A percentile compares a stretch with the other conserved stretches of the same genome.
Evolutionary conservation across 305 asterid genomes (phyloP).

Genomic region (Rubia balearica): DNA sequence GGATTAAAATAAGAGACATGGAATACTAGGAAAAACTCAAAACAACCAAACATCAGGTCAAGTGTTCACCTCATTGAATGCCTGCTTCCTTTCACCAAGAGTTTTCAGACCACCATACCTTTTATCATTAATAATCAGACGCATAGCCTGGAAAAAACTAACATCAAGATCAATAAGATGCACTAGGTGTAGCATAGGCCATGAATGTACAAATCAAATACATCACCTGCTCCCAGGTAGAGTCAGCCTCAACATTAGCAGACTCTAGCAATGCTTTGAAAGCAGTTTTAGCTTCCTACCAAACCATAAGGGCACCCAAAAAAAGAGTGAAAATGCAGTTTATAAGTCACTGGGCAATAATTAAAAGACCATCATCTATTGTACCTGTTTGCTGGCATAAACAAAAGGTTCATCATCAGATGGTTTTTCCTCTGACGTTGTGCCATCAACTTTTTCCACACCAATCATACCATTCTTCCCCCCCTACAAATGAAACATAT

Average conservation of each 20-base stretch:
- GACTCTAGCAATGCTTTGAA: slow-evolving; percentile 82
- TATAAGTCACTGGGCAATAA: neutral
- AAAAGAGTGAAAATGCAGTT: neutral
- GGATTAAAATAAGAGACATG: slow-evolving; percentile 1
- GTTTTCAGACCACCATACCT: slow-evolving; percentile 90
- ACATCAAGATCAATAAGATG: slow-evolving; percentile 18
- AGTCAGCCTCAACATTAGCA: slow-evolving; percentile 86
- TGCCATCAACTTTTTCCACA: slow-evolving; percentile 44
- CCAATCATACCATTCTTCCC: slow-evolving; percentile 47
- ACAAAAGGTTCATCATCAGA: slow-evolving; percentile 56
- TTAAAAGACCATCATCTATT: slow-evolving; percentile 14
- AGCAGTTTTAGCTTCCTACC: slow-evolving; percentile 91
- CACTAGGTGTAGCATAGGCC: slow-evolving; percentile 10
- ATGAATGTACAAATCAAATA: slow-evolving; percentile 1
- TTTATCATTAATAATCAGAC: slow-evolving; percentile 84
- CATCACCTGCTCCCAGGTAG: slow-evolving; percentile 96
- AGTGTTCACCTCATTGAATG: slow-evolving; percentile 78
- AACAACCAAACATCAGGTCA: neutral
- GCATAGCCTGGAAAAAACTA: slow-evolving; percentile 64
- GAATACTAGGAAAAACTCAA: neutral
- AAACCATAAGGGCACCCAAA: slow-evolving; percentile 12
- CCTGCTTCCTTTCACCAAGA: slow-evolving; percentile 96
- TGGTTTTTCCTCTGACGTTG: slow-evolving; percentile 55
- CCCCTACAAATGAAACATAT: slow-evolving; percentile 35
- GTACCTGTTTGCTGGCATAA: slow-evolving; percentile 88